Percentiles rank a stretch among this genome's conserved stretches.
Evolutionary conservation across 345 rosid species (phyloP).

Genomic region (Noccaea bulbosa): DNA sequence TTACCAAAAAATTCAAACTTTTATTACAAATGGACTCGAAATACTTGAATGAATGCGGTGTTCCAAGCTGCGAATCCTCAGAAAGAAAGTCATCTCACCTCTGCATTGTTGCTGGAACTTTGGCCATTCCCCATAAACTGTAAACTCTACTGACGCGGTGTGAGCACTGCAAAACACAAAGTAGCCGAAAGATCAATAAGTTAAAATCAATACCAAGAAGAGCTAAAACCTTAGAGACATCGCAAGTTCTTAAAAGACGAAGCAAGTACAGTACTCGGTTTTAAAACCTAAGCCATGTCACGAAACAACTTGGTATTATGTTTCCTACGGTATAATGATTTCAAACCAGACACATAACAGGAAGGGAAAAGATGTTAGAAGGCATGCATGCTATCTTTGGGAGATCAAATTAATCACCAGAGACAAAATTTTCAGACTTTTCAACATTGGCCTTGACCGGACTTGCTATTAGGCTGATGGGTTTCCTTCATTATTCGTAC

Average conservation of each 20-base stretch:
- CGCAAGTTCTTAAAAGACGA: not conserved
- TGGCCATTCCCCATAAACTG: conserved; percentile 28
- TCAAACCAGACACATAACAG: conserved; percentile 11
- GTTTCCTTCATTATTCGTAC: conserved; percentile 97
- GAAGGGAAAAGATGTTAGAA: conserved; percentile 33
- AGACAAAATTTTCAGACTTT: conserved; percentile 83
- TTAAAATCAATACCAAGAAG: conserved; percentile 13
- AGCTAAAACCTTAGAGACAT: not conserved
- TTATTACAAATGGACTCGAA: conserved; percentile 36
- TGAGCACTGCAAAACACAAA: conserved; percentile 61
- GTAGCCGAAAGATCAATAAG: conserved; percentile 12
- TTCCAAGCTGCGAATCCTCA: conserved; percentile 18
- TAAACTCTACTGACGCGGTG: conserved; percentile 58
- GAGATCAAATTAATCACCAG: conserved; percentile 93
- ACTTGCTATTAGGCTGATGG: conserved; percentile 89
- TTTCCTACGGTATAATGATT: conserved; percentile 25
- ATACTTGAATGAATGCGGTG: conserved; percentile 10
- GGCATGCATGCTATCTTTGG: conserved; percentile 52
- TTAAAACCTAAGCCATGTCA: not conserved
- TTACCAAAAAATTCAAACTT: conserved; percentile 6
- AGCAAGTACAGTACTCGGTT: conserved; percentile 11
- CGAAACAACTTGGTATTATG: not conserved
- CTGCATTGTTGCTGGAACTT: conserved; percentile 19
- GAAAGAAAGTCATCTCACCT: conserved; percentile 8
- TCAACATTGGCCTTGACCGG: conserved; percentile 74